phyloP scores from a whole-genome alignment of 2,329 filamentous ascomycete genomes.

The Bipolaris oryzae region DNA sequence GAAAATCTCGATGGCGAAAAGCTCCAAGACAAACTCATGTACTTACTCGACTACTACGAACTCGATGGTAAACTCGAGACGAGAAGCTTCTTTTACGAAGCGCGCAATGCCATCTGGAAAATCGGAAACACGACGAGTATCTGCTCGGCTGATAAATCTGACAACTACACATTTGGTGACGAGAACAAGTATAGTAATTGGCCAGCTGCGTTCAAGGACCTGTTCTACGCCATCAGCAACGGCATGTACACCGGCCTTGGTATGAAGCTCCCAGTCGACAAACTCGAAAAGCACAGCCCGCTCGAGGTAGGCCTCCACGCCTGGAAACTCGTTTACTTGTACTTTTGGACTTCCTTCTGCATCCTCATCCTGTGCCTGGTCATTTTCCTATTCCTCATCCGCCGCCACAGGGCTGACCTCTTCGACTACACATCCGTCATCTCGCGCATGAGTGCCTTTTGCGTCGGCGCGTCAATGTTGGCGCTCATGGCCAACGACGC shows the following conservation, averaged over 20 bases:
- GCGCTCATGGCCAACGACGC: slow-evolving; percentile 33
- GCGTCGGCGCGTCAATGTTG: slow-evolving; percentile 39
- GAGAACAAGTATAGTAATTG: slow-evolving; percentile 13
- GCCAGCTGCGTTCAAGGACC: slow-evolving; percentile 27
- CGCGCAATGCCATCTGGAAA: slow-evolving; percentile 20
- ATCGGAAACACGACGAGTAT: slow-evolving; percentile 44
- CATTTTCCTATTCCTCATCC: slow-evolving; percentile 49
- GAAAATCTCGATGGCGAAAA: slow-evolving; percentile 40
- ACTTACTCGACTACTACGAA: slow-evolving; percentile 35
- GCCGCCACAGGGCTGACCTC: slow-evolving; percentile 47
- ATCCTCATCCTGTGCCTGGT: slow-evolving; percentile 46
- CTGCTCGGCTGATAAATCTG: slow-evolving; percentile 32
- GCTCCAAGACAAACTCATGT: slow-evolving; percentile 36
- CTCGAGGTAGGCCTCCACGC: slow-evolving; percentile 35
- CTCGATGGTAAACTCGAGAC: slow-evolving; percentile 43
- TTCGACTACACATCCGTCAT: slow-evolving; percentile 50
- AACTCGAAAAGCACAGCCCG: slow-evolving; percentile 33
- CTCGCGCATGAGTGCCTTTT: slow-evolving; percentile 34
- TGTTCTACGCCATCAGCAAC: slow-evolving; percentile 33
- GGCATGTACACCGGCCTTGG: slow-evolving; percentile 44
- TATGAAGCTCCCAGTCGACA: slow-evolving; percentile 41
- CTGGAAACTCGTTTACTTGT: slow-evolving; percentile 46
- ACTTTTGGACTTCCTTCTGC: slow-evolving; percentile 48
- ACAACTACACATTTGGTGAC: slow-evolving; percentile 14
- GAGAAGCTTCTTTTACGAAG: slow-evolving; percentile 16